Evolutionary conservation across 257 asterid genomes (phyloP), one percentile per base, ranked within the genome.

Genomic region (Gentiana straminea): DNA sequence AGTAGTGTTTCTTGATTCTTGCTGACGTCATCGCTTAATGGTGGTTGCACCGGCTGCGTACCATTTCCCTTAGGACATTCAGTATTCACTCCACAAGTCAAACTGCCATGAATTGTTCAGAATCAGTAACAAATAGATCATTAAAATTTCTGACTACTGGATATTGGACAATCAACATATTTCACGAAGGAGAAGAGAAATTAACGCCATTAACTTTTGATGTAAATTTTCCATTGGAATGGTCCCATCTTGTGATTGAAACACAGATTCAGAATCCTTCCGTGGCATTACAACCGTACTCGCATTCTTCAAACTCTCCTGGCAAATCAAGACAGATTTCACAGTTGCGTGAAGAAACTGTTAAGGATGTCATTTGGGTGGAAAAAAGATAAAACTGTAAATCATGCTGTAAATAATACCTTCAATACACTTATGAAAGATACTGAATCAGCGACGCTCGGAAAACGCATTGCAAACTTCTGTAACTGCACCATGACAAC

Each of bases 401-500:
- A 55, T 12, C 46, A 38, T 4, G 5, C 32, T 55, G 37, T 24
- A 33, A 32, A 24, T 35, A 15, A 11, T 33, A 61, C 67, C 51
- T 54, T 58, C 33, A 59, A n/a, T 5, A 62, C 37, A 9, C 36
- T 59, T 10, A 58, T 35, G 48, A 54, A 68, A 3, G 55, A 32
- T 49, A 49, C 49, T 41, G 64, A 35, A 15, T 67, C 46, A 15
- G 66, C 43, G 47, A 63, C 45, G 52, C 58, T 46, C 38, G 11
- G n/a, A 51, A 71, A 67, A 24, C 64, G 62, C 70, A 63, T 51
- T 0, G 36, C 54, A 33, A 67, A 59, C 47, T 45, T 63, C 59
- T 63, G 70, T 37, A 50, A 62, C 66, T 54, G 66, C 60, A 46
- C 6, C 12, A 57, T 6, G 33, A 12, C 46, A 32, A 33, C 32